Percentiles rank a stretch among this genome's conserved stretches.
These are phyloP conservation scores for Podospora comata DNA, from an alignment of 495 filamentous ascomycete species.

Conservation along the genomic window DNA sequence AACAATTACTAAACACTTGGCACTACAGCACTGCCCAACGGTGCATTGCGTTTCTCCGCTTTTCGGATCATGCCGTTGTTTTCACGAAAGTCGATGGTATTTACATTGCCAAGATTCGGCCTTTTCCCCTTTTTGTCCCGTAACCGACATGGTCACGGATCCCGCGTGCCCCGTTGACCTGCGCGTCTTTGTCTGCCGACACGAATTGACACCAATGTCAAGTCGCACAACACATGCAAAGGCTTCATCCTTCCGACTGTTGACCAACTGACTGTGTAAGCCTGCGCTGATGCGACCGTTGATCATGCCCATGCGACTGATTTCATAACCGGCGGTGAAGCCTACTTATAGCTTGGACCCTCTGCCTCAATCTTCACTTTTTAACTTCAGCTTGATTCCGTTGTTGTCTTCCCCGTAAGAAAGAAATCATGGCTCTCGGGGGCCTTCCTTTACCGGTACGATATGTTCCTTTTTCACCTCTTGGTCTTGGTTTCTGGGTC, in stretches of 20 bases:
- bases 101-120: not conserved
- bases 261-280: not conserved
- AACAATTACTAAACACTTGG: no score
- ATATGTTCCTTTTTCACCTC: no score
- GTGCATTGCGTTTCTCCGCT: no score
- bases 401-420: not conserved
- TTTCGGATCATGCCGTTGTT: no score
- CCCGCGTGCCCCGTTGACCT: no score
- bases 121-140: not conserved
- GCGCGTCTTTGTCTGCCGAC: not conserved
- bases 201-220: not conserved
- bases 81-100: not conserved
- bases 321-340: not conserved
- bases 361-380: no score
- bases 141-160: not conserved
- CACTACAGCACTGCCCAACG: no score
- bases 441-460: not conserved
- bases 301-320: not conserved
- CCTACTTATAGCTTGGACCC: no score
- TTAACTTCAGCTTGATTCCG: no score
- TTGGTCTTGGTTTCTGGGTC: no score
- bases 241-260: not conserved
- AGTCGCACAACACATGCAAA: not conserved
- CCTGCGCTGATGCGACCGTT: not conserved
- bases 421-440: not conserved